Conservation (phyloP, 2,329 filamentous ascomycete genomes). For the Epichloe glyceriae region DNA sequence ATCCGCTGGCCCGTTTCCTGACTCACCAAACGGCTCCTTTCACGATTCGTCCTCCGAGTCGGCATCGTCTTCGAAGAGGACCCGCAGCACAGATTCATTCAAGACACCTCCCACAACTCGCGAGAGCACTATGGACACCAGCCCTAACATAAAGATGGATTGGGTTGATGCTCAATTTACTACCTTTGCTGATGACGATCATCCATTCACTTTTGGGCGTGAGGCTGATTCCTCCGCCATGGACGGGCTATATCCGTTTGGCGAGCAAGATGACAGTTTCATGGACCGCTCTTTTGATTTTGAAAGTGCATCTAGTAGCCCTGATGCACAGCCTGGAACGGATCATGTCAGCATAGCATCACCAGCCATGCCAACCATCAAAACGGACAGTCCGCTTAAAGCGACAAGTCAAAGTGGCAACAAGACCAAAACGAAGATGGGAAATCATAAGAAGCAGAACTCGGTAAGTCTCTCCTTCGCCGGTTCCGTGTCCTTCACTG, state of each 20-base stretch:
- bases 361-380: slow-evolving; percentile 28
- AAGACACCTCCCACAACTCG: slow-evolving; percentile 27
- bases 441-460: slow-evolving; percentile 23
- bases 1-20: slow-evolving; percentile 25
- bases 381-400: slow-evolving; percentile 19
- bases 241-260: slow-evolving; percentile 19
- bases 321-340: slow-evolving; percentile 23
- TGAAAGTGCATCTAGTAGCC: slow-evolving; percentile 44
- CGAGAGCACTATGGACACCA: slow-evolving; percentile 32
- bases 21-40: slow-evolving; percentile 29
- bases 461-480: slow-evolving; percentile 25
- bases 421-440: slow-evolving; percentile 11
- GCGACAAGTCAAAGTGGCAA: slow-evolving; percentile 11
- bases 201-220: slow-evolving; percentile 22
- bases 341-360: slow-evolving; percentile 25
- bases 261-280: slow-evolving; percentile 27
- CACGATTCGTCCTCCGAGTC: slow-evolving; percentile 41
- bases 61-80: slow-evolving; percentile 32
- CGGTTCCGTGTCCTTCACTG: neutral
- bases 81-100: slow-evolving; percentile 32
- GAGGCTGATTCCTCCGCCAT: slow-evolving; percentile 14
- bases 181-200: slow-evolving; percentile 25
- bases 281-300: slow-evolving; percentile 43
- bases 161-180: slow-evolving; percentile 27
- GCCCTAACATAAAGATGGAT: slow-evolving; percentile 26